A percentile compares a stretch with the other conserved stretches of the same genome.
phyloP scores from a whole-genome alignment of 2,329 filamentous ascomycete species.

The Fusarium haematococcum region DNA sequence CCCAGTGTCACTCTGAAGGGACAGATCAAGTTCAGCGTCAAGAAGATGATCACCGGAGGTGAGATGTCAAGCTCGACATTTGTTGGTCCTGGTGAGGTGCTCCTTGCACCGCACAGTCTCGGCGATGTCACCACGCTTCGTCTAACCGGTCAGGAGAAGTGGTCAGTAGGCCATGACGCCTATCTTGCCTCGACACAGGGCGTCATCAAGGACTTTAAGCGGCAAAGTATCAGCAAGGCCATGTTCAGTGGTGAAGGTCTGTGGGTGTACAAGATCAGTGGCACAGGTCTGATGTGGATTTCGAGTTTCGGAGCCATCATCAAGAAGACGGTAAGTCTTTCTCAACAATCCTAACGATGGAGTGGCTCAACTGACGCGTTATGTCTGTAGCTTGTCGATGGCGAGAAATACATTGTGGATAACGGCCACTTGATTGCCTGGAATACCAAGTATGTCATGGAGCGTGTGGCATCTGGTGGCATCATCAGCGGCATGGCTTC shows the following conservation, averaged over 20 bases:
- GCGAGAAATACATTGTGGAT: slow-evolving; percentile 91
- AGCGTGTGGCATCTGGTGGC: slow-evolving; percentile 89
- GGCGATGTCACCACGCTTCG: slow-evolving; percentile 89
- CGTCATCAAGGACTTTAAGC: slow-evolving; percentile 88
- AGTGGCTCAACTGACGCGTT: slow-evolving; percentile 14
- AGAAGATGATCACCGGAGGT: slow-evolving; percentile 87
- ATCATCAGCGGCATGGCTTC: slow-evolving; percentile 89
- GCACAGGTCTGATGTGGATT: slow-evolving; percentile 86
- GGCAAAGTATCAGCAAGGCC: slow-evolving; percentile 86
- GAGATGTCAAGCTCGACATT: slow-evolving; percentile 84
- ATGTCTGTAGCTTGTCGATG: slow-evolving; percentile 62
- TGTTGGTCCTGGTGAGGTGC: slow-evolving; percentile 90
- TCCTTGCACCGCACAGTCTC: slow-evolving; percentile 82
- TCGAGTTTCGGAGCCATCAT: slow-evolving; percentile 96
- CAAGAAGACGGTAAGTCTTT: slow-evolving; percentile 82
- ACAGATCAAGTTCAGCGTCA: slow-evolving; percentile 84
- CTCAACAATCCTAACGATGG: neutral
- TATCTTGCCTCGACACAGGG: slow-evolving; percentile 89
- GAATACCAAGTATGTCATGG: slow-evolving; percentile 94
- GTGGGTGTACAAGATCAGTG: slow-evolving; percentile 88
- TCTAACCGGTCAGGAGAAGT: slow-evolving; percentile 77
- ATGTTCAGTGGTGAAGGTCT: slow-evolving; percentile 95
- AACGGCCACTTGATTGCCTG: slow-evolving; percentile 95
- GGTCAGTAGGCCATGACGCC: slow-evolving; percentile 88
- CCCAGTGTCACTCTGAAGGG: slow-evolving; percentile 88